Percentiles rank a stretch among this genome's conserved stretches.
Evolutionary conservation across 2,329 filamentous ascomycete genomes (phyloP).

Genomic region (Xylariaceae sp.): DNA sequence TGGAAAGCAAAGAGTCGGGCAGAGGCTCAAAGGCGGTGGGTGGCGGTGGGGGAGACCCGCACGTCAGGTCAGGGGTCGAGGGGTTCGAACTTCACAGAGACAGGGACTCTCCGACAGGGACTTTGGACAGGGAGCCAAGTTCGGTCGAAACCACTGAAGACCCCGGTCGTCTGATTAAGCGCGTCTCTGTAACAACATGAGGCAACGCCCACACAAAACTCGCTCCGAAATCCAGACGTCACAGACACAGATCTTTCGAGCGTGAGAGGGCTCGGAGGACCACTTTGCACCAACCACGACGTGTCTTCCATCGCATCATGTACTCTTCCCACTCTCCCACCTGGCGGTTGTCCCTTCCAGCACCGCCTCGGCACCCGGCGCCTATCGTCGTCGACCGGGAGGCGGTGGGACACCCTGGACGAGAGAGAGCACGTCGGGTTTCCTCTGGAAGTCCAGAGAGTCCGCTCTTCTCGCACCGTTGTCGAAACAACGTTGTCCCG

Average conservation of each 20-base stretch:
- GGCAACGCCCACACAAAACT: constrained; percentile 30
- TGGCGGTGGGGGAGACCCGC: constrained; percentile 7
- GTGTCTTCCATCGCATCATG: not conserved
- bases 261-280: too few species aligned
- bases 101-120: not conserved
- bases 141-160: constrained; percentile 21
- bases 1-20: not conserved
- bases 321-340: not conserved
- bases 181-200: constrained; percentile 31
- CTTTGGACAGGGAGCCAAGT: constrained; percentile 1
- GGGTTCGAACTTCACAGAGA: constrained; percentile 6
- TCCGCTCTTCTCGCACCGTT: too few species aligned
- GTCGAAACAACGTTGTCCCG: too few species aligned
- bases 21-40: not conserved
- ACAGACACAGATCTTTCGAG: constrained; percentile 28
- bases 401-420: too few species aligned
- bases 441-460: too few species aligned
- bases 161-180: constrained; percentile 21
- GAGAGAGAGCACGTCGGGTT: too few species aligned
- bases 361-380: too few species aligned
- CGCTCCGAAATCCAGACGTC: constrained; percentile 31
- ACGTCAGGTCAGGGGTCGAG: constrained; percentile 11
- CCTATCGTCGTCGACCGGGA: too few species aligned
- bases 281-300: constrained; percentile 13
- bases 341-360: too few species aligned